Percentiles rank a stretch among this genome's conserved stretches.
Conservation (phyloP, 2,329 filamentous ascomycete species). For the Mycosphaerelloides madeirae region DNA sequence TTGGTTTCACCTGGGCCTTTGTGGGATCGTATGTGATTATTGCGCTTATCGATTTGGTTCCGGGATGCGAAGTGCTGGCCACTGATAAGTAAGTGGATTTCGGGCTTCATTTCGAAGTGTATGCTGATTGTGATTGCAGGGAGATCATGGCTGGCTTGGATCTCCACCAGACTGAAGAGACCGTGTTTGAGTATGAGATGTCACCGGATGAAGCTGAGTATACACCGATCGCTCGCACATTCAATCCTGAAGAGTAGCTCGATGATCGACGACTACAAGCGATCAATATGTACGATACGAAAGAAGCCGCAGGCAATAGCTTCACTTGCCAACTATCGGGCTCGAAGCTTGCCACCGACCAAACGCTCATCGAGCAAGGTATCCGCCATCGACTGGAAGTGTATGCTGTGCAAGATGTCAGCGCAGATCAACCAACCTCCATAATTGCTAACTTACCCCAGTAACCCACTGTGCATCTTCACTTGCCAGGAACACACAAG, state of each 20-base stretch:
- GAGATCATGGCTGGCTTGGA: constrained; percentile 10
- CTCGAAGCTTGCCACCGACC: too few relatives aligned
- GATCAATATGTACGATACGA: not conserved
- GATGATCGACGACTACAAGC: not conserved
- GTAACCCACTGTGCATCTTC: constrained; percentile 31
- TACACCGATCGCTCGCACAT: constrained; percentile 4
- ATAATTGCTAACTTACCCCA: constrained; percentile 10
- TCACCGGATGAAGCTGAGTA: constrained; percentile 11
- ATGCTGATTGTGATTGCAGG: constrained; percentile 2
- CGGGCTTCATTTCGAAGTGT: not conserved
- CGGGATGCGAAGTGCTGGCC: constrained; percentile 50
- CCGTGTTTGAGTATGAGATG: constrained; percentile 8
- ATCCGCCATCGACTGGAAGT: constrained; percentile 18
- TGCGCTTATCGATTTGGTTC: constrained; percentile 50
- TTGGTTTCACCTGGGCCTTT: constrained; percentile 51
- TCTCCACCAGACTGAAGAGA: constrained; percentile 11
- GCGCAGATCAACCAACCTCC: not conserved
- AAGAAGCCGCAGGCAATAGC: too few relatives aligned
- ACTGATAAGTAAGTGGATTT: constrained; percentile 45
- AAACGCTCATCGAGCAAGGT: constrained; percentile 14
- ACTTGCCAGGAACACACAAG: constrained; percentile 44
- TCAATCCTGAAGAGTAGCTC: constrained; percentile 1
- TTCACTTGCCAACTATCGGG: too few relatives aligned
- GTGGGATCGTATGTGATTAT: constrained; percentile 46
- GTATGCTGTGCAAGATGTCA: constrained; percentile 13